Evolutionary conservation across 2,329 filamentous ascomycete genomes (phyloP).

Genomic region (Dendrostoma leiphaemia): DNA sequence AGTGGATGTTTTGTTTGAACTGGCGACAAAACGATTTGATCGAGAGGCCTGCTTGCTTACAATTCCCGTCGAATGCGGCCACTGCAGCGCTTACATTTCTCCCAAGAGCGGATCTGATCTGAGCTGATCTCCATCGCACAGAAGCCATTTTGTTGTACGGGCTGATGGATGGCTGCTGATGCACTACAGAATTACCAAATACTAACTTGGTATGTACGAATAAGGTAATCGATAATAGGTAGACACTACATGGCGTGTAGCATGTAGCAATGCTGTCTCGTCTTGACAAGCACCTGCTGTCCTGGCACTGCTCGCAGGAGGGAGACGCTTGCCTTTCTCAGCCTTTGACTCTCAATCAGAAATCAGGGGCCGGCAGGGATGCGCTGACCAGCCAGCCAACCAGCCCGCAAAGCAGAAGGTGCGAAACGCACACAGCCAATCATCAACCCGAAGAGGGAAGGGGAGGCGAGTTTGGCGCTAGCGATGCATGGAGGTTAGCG

Average conservation of each 20-base stretch:
- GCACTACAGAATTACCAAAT: not conserved
- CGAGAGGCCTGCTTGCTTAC: too few relatives aligned
- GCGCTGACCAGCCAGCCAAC: not conserved
- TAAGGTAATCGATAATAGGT: too few relatives aligned
- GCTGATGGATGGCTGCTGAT: not conserved
- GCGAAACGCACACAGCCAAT: slow-evolving; percentile 7
- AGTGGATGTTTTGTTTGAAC: not conserved
- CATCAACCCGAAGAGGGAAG: not conserved
- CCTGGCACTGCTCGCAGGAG: too few relatives aligned
- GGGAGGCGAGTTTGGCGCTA: slow-evolving; percentile 18
- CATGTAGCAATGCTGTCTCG: too few relatives aligned
- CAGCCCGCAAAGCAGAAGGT: too few relatives aligned
- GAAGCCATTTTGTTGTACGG: too few relatives aligned
- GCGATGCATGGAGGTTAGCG: slow-evolving; percentile 6
- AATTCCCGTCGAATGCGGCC: too few relatives aligned
- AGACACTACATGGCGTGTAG: too few relatives aligned
- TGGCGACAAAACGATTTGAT: not conserved
- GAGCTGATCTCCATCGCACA: too few relatives aligned
- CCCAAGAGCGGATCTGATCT: too few relatives aligned
- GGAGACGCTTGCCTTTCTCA: not conserved
- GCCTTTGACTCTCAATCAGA: slow-evolving; percentile 3
- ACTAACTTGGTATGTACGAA: too few relatives aligned
- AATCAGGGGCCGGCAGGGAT: not conserved
- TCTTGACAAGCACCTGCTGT: not conserved
- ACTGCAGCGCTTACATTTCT: too few relatives aligned